Evolutionary conservation across 2,329 filamentous ascomycete species (phyloP).

Genomic region (Aspergillus sp.): DNA sequence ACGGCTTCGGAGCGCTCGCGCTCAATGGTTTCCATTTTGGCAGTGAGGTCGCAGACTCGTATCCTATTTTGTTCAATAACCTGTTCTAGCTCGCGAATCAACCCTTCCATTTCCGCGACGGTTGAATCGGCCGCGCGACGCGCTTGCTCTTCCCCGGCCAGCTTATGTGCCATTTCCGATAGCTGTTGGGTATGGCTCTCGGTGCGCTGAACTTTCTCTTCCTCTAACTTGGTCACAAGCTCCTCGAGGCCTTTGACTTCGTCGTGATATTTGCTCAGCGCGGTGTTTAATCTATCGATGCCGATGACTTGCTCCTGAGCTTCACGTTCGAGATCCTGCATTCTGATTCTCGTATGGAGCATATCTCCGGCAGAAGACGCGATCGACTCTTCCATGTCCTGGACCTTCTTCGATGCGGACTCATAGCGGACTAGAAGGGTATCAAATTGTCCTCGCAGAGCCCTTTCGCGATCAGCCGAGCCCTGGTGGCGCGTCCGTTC

Average conservation of each 20-base stretch:
- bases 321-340: constrained; percentile 44
- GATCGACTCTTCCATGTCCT: constrained; percentile 39
- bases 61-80: constrained; percentile 36
- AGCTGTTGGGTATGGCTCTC: constrained; percentile 30
- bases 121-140: constrained; percentile 36
- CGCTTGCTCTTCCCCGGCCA: constrained; percentile 33
- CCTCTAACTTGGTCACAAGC: constrained; percentile 43
- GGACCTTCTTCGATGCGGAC: constrained; percentile 35
- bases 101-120: constrained; percentile 33
- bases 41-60: constrained; percentile 33
- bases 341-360: constrained; percentile 44
- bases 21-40: constrained; percentile 35
- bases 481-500: constrained; percentile 34
- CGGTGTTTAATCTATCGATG: constrained; percentile 42
- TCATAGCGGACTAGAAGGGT: constrained; percentile 40
- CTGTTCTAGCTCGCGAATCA: constrained; percentile 39
- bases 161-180: constrained; percentile 34
- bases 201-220: constrained; percentile 32
- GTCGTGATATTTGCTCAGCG: constrained; percentile 44
- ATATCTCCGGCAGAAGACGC: constrained; percentile 47
- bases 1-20: constrained; percentile 28
- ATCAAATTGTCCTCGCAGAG: constrained; percentile 47
- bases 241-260: constrained; percentile 45
- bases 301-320: constrained; percentile 41
- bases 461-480: constrained; percentile 39